Evolutionary conservation across 2,329 filamentous ascomycete genomes (phyloP), one percentile per base, ranked within the genome.

Genomic region (Penicillium sp.): DNA sequence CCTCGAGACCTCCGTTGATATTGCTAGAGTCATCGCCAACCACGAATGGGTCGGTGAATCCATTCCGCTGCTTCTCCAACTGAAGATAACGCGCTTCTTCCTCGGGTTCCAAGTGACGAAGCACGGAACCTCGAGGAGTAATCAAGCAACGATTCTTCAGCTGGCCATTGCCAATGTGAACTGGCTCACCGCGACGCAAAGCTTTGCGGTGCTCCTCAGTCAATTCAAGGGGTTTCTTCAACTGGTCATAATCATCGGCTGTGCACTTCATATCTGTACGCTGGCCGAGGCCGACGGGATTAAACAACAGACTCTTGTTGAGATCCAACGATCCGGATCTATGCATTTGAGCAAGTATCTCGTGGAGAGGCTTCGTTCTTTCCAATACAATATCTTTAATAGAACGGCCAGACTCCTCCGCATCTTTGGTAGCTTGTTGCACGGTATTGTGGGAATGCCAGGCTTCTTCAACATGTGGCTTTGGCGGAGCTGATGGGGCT

Each of bases 21-120:
- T 78, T 77, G 45, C 68, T 73, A n/a, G 66, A 61, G 43, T 77
- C 75, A 3, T 73, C 69, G 18, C 74, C 67, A 9, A 74, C 71
- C 47, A 73, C 67, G 42, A 68, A 70, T 34, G 63, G 65, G 53
- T 71, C 71, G 10, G 64, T 58, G 18, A 63, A 53, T 23, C 61
- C 60, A 6, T 61, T 54, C 5, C 70, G 63, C 48, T 63, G 68
- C 52, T 73, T 74, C 57, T 78, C 74, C 6, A 79, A 63, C n/a
- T 69, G 68, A 1, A 79, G 65, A 39, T 77, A 75, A 21, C 69
- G 70, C 16, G 76, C 70, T 53, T 76, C 75, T 59, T 79, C 76
- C n/a, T 76, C 74, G 2, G 65, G 56, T 4, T 71, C 72, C 12
- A 79, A 60, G 57, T 78, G 75, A 41, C 72, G 71, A 23, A 79